Evolutionary conservation across 75 land plant genomes (phyloP), one percentile per base, ranked within the genome.

Genomic region (Cupressus sempervirens): DNA sequence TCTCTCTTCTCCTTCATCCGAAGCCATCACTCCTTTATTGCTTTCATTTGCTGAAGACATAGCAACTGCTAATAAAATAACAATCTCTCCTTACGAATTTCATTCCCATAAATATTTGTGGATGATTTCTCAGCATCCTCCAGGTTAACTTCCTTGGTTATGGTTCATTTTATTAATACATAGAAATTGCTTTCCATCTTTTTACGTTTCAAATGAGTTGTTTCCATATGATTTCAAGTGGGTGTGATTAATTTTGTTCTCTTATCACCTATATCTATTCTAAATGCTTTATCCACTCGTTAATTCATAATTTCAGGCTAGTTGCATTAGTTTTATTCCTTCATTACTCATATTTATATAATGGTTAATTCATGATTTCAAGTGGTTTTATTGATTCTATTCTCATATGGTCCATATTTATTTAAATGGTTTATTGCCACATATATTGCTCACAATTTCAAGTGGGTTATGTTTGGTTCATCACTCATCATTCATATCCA

Each of bases 41-140:
- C n/a, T n/a, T n/a, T n/a, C n/a, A n/a, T n/a, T n/a, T n/a, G n/a
- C n/a, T n/a, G n/a, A n/a, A n/a, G n/a, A n/a, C n/a, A n/a, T n/a
- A n/a, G n/a, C n/a, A n/a, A n/a, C n/a, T n/a, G n/a, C n/a, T n/a
- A n/a, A n/a, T n/a, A n/a, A n/a, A n/a, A n/a, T n/a, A n/a, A n/a
- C n/a, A n/a, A n/a, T n/a, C n/a, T n/a, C n/a, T n/a, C n/a, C n/a
- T n/a, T n/a, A n/a, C n/a, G n/a, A n/a, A n/a, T n/a, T n/a, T n/a
- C n/a, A n/a, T n/a, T n/a, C n/a, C n/a, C n/a, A n/a, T n/a, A n/a
- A n/a, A n/a, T n/a, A n/a, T n/a, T n/a, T n/a, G n/a, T n/a, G n/a
- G n/a, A n/a, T n/a, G n/a, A n/a, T 98, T 86, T 93, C 98, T 11
- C 86, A 87, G 43, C 93, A 97, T 20, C 91, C 97, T n/a, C 84